Evolutionary conservation across 345 rosid species (phyloP).

Genomic region (Turnera subulata): DNA sequence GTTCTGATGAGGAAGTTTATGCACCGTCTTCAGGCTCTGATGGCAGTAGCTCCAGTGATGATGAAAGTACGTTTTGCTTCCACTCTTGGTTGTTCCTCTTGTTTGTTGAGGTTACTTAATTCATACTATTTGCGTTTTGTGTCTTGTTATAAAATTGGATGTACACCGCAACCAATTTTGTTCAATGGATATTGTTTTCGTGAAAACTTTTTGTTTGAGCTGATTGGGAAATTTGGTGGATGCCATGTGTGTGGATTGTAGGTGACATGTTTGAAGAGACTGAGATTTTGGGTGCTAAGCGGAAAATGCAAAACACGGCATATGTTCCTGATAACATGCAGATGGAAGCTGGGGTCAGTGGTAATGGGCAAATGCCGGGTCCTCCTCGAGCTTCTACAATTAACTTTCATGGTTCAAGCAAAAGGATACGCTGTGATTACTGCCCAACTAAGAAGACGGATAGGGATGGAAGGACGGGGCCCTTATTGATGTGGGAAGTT

Average conservation of each 20-base stretch:
- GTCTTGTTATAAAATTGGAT: too few species aligned
- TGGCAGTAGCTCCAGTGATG: neutral
- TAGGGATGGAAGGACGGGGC: slow-evolving; percentile 23
- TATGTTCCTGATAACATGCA: neutral
- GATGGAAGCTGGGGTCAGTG: neutral
- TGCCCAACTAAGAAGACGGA: slow-evolving; percentile 14
- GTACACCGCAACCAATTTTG: too few species aligned
- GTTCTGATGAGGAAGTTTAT: neutral
- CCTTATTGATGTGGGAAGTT: slow-evolving; percentile 54
- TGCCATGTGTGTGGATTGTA: neutral
- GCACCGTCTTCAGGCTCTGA: neutral
- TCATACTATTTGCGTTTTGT: neutral
- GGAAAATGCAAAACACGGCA: neutral
- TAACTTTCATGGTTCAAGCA: too few species aligned
- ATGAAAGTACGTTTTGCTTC: neutral
- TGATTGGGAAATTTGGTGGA: too few species aligned
- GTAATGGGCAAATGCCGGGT: neutral
- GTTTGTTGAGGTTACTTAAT: neutral
- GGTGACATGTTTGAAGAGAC: neutral
- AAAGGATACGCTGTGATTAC: too few species aligned
- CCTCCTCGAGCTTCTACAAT: too few species aligned
- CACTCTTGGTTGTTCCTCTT: neutral
- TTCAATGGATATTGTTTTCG: too few species aligned
- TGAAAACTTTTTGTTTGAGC: too few species aligned
- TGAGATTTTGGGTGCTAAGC: neutral